phyloP scores from a whole-genome alignment of 495 filamentous ascomycete species.

The Massariosphaeria phaeospora region DNA sequence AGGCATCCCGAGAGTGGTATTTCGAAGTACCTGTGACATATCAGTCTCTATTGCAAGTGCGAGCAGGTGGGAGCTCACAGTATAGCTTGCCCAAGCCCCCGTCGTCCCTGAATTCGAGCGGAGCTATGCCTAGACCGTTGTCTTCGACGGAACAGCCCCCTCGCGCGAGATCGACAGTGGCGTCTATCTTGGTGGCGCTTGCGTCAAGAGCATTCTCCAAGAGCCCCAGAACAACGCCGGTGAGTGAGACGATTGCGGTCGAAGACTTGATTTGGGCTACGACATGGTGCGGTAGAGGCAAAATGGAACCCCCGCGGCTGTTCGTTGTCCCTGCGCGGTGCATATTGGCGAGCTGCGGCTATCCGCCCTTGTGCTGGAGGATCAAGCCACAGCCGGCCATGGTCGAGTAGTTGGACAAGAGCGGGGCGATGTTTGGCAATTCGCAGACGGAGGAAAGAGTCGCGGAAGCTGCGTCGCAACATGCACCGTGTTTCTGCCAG shows the following conservation, averaged over 20 bases:
- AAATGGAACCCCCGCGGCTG: conserved; percentile 45
- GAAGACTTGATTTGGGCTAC: conserved; percentile 86
- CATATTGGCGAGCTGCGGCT: not conserved
- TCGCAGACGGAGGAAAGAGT: not conserved
- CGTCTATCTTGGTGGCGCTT: conserved; percentile 60
- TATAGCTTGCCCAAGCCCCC: conserved; percentile 73
- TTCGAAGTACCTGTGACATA: conserved; percentile 65
- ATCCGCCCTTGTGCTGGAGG: not conserved
- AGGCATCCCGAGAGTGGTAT: conserved; percentile 40
- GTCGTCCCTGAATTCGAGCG: conserved; percentile 60
- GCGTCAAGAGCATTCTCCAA: conserved; percentile 85
- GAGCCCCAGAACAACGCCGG: conserved; percentile 68
- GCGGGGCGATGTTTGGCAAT: not conserved
- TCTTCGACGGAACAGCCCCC: conserved; percentile 85
- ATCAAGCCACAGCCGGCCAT: not conserved
- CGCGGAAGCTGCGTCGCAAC: not conserved
- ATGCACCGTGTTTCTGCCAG: not conserved
- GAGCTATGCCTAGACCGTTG: conserved; percentile 74
- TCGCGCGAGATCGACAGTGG: conserved; percentile 68
- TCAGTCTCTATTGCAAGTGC: conserved; percentile 25
- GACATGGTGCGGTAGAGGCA: conserved; percentile 67
- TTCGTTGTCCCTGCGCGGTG: not conserved
- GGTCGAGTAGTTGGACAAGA: not conserved
- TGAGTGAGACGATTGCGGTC: conserved; percentile 66
- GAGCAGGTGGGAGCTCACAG: conserved; percentile 11